These are phyloP conservation scores for Citrus reticulata DNA, from an alignment of 345 rosid genomes.

Conservation along the genomic window DNA sequence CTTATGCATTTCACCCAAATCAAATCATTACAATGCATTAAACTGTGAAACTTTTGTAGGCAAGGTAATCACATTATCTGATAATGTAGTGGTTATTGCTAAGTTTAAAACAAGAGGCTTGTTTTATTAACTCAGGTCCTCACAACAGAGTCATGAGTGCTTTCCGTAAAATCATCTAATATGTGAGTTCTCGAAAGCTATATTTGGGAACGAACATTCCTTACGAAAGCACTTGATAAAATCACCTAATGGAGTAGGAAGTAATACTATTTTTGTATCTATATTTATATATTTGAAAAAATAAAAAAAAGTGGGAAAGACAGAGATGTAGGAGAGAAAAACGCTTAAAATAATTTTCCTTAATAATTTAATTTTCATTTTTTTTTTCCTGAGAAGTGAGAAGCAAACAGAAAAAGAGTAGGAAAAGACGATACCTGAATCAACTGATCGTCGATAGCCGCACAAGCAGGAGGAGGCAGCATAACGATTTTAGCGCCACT, in stretches of 20 bases:
- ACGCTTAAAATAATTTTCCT: background rate
- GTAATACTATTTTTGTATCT: no score
- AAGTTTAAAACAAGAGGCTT: background rate
- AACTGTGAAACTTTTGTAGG: background rate
- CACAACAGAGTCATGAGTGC: background rate
- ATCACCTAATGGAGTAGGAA: no score
- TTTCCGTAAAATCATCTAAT: background rate
- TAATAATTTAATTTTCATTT: background rate
- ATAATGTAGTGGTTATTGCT: background rate
- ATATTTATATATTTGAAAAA: no score
- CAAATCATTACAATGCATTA: background rate
- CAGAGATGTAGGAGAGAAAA: background rate
- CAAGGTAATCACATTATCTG: background rate
- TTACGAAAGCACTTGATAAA: background rate
- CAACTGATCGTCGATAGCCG: constrained; percentile 37
- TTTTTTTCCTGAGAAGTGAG: constrained; percentile 3
- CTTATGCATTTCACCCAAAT: background rate
- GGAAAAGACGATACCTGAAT: constrained; percentile 44
- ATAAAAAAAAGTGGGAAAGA: no score
- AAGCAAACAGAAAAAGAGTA: background rate
- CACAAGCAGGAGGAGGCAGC: constrained; percentile 56
- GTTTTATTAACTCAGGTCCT: background rate
- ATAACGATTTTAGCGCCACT: constrained; percentile 54
- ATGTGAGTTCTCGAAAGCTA: no score
- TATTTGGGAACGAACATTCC: background rate